These are phyloP conservation scores for Chaetomium sp. DNA, from an alignment of 2,329 filamentous ascomycete species.

Conservation along the genomic window DNA sequence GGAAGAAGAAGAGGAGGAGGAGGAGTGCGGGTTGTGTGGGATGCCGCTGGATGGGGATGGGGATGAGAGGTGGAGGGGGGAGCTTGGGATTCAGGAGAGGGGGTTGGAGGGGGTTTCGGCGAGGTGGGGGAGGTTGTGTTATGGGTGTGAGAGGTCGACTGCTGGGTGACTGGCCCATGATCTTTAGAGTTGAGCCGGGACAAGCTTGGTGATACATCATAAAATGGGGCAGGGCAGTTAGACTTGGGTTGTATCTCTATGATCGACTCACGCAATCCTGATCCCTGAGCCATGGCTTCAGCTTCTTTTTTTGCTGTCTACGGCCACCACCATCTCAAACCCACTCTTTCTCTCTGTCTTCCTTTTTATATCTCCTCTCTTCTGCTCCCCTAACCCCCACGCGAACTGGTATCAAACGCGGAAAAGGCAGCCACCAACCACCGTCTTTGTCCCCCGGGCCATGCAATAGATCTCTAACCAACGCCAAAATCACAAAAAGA, in stretches of 20 bases:
- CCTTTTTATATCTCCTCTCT: too few species aligned
- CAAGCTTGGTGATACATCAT: too few species aligned
- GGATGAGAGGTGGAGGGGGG: conserved; percentile 58
- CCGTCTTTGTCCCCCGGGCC: too few species aligned
- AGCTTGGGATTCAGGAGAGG: conserved; percentile 51
- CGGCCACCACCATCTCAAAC: too few species aligned
- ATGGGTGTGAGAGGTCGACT: conserved; percentile 65
- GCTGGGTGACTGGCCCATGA: conserved; percentile 23
- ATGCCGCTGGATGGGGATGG: conserved; percentile 58
- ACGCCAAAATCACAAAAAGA: conserved; percentile 8
- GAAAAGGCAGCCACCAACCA: conserved; percentile 1
- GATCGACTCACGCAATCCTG: too few species aligned
- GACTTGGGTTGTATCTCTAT: too few species aligned
- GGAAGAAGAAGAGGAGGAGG: background rate
- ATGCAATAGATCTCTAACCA: conserved; percentile 9
- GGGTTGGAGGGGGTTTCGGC: conserved; percentile 33
- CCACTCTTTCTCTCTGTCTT: too few species aligned
- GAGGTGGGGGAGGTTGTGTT: conserved; percentile 47
- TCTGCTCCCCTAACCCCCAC: background rate
- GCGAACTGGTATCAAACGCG: conserved; percentile 11
- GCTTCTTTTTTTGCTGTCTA: too few species aligned
- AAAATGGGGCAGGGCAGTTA: too few species aligned
- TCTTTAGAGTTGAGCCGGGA: too few species aligned
- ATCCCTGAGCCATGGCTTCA: too few species aligned
- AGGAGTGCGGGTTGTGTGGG: conserved; percentile 61